Evolutionary conservation across 768 basidiomycete species (phyloP).

Genomic region (Tricholoma matsutake): DNA sequence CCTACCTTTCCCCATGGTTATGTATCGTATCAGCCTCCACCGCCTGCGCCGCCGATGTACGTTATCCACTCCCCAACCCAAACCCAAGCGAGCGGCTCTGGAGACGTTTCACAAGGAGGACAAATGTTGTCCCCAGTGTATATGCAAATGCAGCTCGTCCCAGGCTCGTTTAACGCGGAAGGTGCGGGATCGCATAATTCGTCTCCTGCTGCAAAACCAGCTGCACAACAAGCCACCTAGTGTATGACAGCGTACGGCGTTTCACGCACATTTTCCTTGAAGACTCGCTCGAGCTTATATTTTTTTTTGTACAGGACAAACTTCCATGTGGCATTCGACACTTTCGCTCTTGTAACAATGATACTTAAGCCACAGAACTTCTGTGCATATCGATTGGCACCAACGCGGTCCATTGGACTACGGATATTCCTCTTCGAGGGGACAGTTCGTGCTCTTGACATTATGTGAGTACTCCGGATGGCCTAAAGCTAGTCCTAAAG

Average conservation of each 20-base stretch:
- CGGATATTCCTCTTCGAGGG: no score
- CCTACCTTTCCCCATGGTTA: slow-evolving; percentile 28
- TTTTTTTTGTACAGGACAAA: no score
- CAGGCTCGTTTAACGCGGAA: slow-evolving; percentile 10
- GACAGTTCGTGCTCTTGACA: no score
- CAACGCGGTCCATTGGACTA: no score
- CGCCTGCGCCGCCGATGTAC: slow-evolving; percentile 26
- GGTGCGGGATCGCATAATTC: not conserved
- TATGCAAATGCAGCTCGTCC: slow-evolving; percentile 16
- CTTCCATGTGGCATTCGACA: no score
- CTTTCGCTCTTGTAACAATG: no score
- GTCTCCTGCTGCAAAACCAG: slow-evolving; percentile 3
- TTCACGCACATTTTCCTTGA: not conserved
- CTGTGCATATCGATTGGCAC: no score
- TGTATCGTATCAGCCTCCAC: slow-evolving; percentile 29
- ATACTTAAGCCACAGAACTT: no score
- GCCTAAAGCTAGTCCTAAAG: no score
- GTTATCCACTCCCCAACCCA: slow-evolving; percentile 17
- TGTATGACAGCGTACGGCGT: not conserved
- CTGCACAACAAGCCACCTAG: not conserved
- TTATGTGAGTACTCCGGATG: no score
- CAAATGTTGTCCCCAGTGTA: slow-evolving; percentile 17
- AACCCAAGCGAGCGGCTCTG: slow-evolving; percentile 6
- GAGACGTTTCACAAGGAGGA: slow-evolving; percentile 4
- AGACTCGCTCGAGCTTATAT: no score